Percentiles rank a stretch among this genome's conserved stretches.
Evolutionary conservation across 495 filamentous ascomycete genomes (phyloP).

Genomic region (Tuber aestivum): DNA sequence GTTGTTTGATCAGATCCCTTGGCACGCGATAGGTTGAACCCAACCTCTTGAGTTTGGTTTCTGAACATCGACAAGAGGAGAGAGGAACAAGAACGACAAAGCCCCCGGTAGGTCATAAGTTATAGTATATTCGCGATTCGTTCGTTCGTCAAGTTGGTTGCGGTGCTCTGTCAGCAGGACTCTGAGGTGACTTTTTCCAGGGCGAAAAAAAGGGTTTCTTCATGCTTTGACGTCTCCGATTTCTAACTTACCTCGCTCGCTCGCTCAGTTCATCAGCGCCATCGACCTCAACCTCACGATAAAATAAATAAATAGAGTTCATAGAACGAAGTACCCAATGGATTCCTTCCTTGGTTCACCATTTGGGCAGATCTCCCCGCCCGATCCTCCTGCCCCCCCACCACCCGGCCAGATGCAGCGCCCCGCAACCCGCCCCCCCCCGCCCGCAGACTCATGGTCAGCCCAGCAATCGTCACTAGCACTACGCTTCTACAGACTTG

Average conservation of each 20-base stretch:
- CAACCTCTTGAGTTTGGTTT: background rate
- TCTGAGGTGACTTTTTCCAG: too few species aligned
- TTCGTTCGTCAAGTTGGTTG: background rate
- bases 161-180: background rate
- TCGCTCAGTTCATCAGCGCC: slow-evolving; percentile 3
- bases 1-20: background rate
- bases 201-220: background rate
- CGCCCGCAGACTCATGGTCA: slow-evolving; percentile 23
- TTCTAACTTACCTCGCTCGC: background rate
- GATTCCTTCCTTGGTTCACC: slow-evolving; percentile 30
- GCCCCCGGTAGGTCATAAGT: background rate
- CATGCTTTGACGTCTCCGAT: background rate
- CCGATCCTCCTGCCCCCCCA: slow-evolving; percentile 28
- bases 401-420: slow-evolving; percentile 20
- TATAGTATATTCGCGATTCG: background rate
- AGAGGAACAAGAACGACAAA: background rate
- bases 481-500: slow-evolving; percentile 28
- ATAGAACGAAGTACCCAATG: slow-evolving; percentile 11
- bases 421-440: slow-evolving; percentile 22
- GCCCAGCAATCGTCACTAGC: slow-evolving; percentile 34
- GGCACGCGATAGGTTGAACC: background rate
- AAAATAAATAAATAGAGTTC: background rate
- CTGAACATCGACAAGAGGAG: background rate
- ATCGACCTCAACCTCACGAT: slow-evolving; percentile 1
- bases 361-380: slow-evolving; percentile 35